Evolutionary conservation across 2,329 filamentous ascomycete species (phyloP).

Genomic region (Ceratocystis papillata): DNA sequence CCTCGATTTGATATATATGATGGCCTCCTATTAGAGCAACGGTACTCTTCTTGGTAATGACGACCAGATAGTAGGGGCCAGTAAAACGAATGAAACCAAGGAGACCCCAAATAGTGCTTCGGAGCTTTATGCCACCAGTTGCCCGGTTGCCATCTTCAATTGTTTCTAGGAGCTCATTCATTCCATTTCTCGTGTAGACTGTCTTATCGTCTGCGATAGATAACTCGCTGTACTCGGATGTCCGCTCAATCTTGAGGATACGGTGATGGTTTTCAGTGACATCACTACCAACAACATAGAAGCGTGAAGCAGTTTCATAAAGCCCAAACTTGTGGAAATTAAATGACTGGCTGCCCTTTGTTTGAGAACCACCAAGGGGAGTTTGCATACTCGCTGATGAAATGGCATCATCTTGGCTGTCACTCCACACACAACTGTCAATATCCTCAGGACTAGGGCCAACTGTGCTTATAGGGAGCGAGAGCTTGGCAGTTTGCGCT

Average conservation of each 20-base stretch:
- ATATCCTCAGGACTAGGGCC: no score
- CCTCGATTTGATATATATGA: constrained; percentile 90
- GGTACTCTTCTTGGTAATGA: constrained; percentile 91
- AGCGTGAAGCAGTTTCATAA: constrained; percentile 87
- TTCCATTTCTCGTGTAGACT: constrained; percentile 82
- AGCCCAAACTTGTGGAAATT: constrained; percentile 86
- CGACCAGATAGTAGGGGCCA: constrained; percentile 89
- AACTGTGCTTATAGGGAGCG: no score
- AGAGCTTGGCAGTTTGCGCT: no score
- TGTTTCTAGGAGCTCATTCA: constrained; percentile 83
- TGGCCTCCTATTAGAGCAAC: constrained; percentile 94
- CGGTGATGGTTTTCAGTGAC: constrained; percentile 79
- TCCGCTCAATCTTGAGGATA: constrained; percentile 90
- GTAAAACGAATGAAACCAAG: constrained; percentile 95
- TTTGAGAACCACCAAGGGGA: neutral
- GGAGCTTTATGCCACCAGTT: constrained; percentile 79
- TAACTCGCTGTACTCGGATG: constrained; percentile 62
- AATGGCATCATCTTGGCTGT: neutral
- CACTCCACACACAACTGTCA: neutral
- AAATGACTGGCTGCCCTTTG: neutral
- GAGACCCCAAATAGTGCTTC: constrained; percentile 85
- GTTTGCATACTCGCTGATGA: neutral
- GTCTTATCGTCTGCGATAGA: constrained; percentile 89
- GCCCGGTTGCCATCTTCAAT: constrained; percentile 92
- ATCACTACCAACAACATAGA: constrained; percentile 90